phyloP scores from a whole-genome alignment of 352 stramenopile species.

The Achlya hypogyna region DNA sequence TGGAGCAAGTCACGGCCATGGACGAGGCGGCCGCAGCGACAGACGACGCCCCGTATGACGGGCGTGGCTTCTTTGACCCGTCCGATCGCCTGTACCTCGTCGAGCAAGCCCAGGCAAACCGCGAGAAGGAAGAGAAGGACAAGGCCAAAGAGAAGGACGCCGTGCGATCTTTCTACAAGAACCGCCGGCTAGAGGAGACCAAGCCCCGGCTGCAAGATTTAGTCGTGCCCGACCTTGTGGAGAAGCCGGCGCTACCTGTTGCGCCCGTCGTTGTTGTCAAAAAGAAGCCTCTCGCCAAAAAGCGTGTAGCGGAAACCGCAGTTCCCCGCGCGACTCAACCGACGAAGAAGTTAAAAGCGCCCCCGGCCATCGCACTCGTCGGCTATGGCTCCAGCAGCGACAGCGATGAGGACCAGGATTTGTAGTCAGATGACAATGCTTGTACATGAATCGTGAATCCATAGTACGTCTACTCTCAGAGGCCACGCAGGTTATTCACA shows the following conservation, averaged over 20 bases:
- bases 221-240: background rate
- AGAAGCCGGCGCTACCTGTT: background rate
- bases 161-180: background rate
- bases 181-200: background rate
- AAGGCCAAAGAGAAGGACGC: background rate
- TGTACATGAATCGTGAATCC: no score
- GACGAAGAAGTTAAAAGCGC: background rate
- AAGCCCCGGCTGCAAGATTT: background rate
- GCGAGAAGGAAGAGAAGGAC: background rate
- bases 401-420: background rate
- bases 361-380: background rate
- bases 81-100: conserved; percentile 31
- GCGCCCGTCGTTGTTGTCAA: background rate
- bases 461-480: background rate
- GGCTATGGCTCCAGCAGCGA: background rate
- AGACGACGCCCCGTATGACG: conserved; percentile 29
- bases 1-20: conserved; percentile 33
- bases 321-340: no score
- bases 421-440: no score
- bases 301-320: background rate
- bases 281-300: background rate
- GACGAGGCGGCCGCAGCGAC: conserved; percentile 22
- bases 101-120: background rate
- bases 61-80: conserved; percentile 55
- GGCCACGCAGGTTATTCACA: no score